Conservation (phyloP, 1,284 basidiomycete genomes). For the Austroboletus niveus region DNA sequence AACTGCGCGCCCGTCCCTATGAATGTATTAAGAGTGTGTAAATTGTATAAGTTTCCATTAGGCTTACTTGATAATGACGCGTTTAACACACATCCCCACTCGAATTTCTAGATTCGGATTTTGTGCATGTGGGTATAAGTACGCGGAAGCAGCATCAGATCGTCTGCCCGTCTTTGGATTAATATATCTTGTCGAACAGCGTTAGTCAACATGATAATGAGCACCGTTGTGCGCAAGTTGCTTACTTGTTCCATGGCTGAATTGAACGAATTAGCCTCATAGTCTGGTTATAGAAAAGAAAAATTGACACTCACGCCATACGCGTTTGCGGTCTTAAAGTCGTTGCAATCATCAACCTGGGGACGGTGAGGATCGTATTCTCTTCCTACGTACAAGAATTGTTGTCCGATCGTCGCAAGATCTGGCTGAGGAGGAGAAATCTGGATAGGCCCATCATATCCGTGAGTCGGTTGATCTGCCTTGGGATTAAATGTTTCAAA, state of each 20-base stretch:
- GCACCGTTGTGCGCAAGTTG: constrained; percentile 32
- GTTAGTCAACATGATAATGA: constrained; percentile 37
- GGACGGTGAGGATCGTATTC: constrained; percentile 24
- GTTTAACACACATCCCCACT: constrained; percentile 39
- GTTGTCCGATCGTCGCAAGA: constrained; percentile 32
- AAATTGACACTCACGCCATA: constrained; percentile 39
- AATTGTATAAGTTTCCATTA: constrained; percentile 6
- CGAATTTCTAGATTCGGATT: constrained; percentile 41
- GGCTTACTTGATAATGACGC: constrained; percentile 25
- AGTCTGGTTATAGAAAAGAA: neutral
- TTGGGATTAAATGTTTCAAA: constrained; percentile 46
- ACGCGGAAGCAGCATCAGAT: constrained; percentile 16
- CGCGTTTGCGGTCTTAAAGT: constrained; percentile 22
- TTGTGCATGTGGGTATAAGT: constrained; percentile 16
- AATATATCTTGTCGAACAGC: constrained; percentile 14
- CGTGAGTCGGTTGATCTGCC: constrained; percentile 39
- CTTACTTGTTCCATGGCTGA: constrained; percentile 21
- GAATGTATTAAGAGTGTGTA: neutral
- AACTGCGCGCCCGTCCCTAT: constrained; percentile 15
- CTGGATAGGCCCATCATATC: constrained; percentile 49
- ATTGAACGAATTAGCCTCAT: neutral
- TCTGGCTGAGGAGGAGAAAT: constrained; percentile 40
- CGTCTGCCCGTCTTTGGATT: neutral
- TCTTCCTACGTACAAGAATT: constrained; percentile 44
- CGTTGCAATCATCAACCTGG: constrained; percentile 41